A percentile compares a stretch with the other conserved stretches of the same genome.
phyloP scores from a whole-genome alignment of 306 rosid species.

The Corylus avellana region DNA sequence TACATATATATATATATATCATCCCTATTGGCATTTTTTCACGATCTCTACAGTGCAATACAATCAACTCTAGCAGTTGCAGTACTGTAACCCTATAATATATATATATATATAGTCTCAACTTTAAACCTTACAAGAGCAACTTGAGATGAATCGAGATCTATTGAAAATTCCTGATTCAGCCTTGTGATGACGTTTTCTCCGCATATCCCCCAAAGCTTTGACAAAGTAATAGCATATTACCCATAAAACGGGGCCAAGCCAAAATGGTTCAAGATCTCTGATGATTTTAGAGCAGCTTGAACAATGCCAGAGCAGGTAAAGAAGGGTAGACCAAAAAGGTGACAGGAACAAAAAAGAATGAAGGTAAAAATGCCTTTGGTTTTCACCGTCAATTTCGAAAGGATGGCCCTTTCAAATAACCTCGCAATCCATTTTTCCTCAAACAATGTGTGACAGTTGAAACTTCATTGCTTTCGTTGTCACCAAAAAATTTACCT shows the following conservation, averaged over 20 bases:
- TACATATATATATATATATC: no score
- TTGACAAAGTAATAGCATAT: constrained; percentile 17
- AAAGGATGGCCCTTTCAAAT: background rate
- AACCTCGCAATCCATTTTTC: background rate
- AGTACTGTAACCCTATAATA: no score
- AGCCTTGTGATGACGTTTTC: constrained; percentile 15
- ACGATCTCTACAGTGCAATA: no score
- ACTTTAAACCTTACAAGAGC: background rate
- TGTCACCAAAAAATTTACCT: constrained; percentile 17
- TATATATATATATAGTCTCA: no score
- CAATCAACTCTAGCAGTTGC: no score
- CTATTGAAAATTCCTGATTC: constrained; percentile 5
- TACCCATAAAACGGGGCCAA: constrained; percentile 8
- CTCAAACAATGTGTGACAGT: background rate
- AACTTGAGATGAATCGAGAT: constrained; percentile 14
- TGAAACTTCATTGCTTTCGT: constrained; percentile 20
- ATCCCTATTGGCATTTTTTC: no score
- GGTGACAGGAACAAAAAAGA: constrained; percentile 18
- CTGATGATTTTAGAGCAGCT: background rate
- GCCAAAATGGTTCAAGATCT: background rate
- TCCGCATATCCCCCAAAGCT: constrained; percentile 14
- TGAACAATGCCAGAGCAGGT: constrained; percentile 24
- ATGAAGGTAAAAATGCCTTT: background rate
- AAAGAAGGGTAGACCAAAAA: constrained; percentile 25
- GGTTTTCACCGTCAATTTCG: background rate